phyloP scores from a whole-genome alignment of 2,329 filamentous ascomycete species.

The Venturia carpophila region DNA sequence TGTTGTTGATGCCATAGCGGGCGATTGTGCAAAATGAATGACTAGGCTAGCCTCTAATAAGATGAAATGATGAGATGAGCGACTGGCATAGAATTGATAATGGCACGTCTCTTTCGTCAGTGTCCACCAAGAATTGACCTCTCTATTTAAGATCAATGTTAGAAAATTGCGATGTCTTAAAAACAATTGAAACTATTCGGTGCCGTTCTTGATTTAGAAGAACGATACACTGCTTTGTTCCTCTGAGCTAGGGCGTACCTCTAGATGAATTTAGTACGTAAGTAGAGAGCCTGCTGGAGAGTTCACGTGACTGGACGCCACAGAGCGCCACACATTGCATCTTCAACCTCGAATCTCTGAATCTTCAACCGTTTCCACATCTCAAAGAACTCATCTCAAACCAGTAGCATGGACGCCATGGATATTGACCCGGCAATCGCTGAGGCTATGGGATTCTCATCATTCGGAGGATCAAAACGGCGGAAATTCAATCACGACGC shows the following conservation, averaged over 20 bases:
- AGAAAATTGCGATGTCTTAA: no score
- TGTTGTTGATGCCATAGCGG: background rate
- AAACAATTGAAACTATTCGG: no score
- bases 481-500: slow-evolving; percentile 16
- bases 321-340: background rate
- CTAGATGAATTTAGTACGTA: no score
- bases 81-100: background rate
- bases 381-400: background rate
- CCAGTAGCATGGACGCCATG: slow-evolving; percentile 24
- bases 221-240: no score
- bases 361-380: background rate
- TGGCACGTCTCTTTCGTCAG: background rate
- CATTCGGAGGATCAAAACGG: slow-evolving; percentile 47
- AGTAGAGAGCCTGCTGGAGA: no score
- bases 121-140: no score
- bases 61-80: background rate
- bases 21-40: background rate
- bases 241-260: no score
- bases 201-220: no score
- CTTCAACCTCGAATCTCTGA: background rate
- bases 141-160: no score
- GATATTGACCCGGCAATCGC: slow-evolving; percentile 52
- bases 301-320: background rate
- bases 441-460: slow-evolving; percentile 63
- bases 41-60: background rate